phyloP scores from a whole-genome alignment of 176 grass and related monocot genomes.

The Carex parvula region DNA sequence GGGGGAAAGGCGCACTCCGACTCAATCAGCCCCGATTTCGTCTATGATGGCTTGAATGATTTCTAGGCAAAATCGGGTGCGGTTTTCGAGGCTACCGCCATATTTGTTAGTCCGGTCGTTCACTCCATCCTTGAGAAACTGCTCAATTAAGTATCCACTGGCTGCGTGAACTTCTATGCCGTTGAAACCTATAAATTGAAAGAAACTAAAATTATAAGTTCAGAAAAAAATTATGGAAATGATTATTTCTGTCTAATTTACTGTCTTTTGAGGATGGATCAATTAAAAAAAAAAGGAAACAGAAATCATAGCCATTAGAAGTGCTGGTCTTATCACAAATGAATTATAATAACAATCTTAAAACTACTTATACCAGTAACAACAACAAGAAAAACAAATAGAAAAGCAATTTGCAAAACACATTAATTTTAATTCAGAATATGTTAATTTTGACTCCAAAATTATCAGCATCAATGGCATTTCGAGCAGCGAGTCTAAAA shows the following conservation, averaged over 20 bases:
- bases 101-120: constrained; percentile 28
- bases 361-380: not conserved
- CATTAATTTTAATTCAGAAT: not conserved
- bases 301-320: not conserved
- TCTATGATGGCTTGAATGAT: constrained; percentile 13
- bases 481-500: constrained; percentile 39
- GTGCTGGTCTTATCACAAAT: not conserved
- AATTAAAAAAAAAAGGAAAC: not conserved
- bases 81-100: constrained; percentile 25
- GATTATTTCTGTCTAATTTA: not conserved
- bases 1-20: constrained; percentile 28
- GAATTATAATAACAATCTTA: not conserved
- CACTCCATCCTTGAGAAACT: constrained; percentile 34
- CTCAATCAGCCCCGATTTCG: constrained; percentile 16
- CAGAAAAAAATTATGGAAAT: not conserved
- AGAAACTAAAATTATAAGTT: not conserved
- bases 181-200: constrained; percentile 15
- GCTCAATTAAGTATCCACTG: constrained; percentile 27
- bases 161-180: constrained; percentile 28
- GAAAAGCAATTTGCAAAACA: not conserved
- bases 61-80: constrained; percentile 16
- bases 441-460: not conserved
- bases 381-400: not conserved
- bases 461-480: constrained; percentile 43
- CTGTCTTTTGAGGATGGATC: not conserved